Evolutionary conservation across 495 filamentous ascomycete genomes (phyloP).

Genomic region (Tetracladium setigerum): DNA sequence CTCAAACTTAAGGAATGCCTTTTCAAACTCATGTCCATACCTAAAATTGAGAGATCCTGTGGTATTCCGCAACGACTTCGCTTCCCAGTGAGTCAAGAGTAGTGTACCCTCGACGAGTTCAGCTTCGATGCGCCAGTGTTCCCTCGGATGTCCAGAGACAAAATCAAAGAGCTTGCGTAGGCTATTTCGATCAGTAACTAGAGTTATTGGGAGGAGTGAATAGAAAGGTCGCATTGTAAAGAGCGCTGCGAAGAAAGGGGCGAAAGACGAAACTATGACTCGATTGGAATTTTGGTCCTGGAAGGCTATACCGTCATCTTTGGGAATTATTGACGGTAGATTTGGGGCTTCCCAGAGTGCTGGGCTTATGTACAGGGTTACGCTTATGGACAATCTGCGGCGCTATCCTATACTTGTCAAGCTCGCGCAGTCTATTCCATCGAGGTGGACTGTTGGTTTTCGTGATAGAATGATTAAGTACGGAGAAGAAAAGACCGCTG

Average conservation of each 20-base stretch:
- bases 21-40: slow-evolving; percentile 7
- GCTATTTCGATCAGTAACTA: slow-evolving; percentile 8
- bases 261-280: not conserved
- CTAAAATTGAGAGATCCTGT: slow-evolving; percentile 1
- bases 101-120: slow-evolving; percentile 3
- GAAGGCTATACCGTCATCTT: not conserved
- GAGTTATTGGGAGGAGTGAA: not conserved
- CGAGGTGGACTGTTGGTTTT: slow-evolving; percentile 2
- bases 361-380: not conserved
- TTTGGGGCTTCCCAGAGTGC: not conserved
- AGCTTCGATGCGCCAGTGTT: slow-evolving; percentile 9
- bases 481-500: not conserved
- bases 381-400: slow-evolving; percentile 11
- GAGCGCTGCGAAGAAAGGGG: slow-evolving; percentile 5
- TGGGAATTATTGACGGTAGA: not conserved
- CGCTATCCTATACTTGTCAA: not conserved
- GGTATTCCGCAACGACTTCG: not conserved
- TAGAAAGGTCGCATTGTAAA: slow-evolving; percentile 2
- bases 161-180: slow-evolving; percentile 3
- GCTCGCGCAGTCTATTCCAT: slow-evolving; percentile 1
- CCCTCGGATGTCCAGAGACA: not conserved
- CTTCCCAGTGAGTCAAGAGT: slow-evolving; percentile 6
- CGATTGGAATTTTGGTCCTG: not conserved
- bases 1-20: slow-evolving; percentile 3
- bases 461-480: slow-evolving; percentile 1